Evolutionary conservation across 2,329 filamentous ascomycete genomes (phyloP).

Genomic region (Microsporum audouinii): DNA sequence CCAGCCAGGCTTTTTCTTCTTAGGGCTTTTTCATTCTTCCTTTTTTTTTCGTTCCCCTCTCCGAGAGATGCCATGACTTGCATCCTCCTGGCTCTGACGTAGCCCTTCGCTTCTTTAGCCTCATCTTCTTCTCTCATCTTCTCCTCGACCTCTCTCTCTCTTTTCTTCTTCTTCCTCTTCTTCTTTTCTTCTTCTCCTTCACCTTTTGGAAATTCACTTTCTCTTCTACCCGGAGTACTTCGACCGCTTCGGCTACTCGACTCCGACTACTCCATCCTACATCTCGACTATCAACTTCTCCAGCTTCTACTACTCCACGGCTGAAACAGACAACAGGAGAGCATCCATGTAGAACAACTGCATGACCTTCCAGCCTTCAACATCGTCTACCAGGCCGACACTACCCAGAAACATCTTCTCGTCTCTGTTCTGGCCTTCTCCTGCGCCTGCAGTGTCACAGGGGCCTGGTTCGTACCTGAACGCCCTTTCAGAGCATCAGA

Average conservation of each 20-base stretch:
- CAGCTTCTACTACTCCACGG: too few species aligned
- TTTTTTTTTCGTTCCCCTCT: neutral
- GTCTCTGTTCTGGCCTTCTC: neutral
- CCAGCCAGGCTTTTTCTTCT: too few species aligned
- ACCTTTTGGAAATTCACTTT: neutral
- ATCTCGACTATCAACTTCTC: too few species aligned
- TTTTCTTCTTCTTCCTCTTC: neutral
- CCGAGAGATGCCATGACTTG: neutral
- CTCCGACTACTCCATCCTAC: too few species aligned
- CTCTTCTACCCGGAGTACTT: too few species aligned
- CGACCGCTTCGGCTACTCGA: too few species aligned
- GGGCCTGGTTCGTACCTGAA: neutral
- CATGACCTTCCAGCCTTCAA: too few species aligned
- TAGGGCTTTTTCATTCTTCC: too few species aligned
- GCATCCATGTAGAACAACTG: too few species aligned
- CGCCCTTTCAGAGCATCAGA: neutral
- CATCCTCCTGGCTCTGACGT: neutral
- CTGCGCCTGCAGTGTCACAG: neutral
- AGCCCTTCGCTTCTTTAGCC: neutral
- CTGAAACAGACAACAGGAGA: too few species aligned
- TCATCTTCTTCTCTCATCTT: neutral
- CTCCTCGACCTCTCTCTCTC: neutral
- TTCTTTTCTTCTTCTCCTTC: neutral
- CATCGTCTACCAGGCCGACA: neutral
- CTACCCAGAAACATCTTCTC: neutral